phyloP scores from a whole-genome alignment of 352 stramenopile genomes.

The Phytopythium cucurbitacearum region DNA sequence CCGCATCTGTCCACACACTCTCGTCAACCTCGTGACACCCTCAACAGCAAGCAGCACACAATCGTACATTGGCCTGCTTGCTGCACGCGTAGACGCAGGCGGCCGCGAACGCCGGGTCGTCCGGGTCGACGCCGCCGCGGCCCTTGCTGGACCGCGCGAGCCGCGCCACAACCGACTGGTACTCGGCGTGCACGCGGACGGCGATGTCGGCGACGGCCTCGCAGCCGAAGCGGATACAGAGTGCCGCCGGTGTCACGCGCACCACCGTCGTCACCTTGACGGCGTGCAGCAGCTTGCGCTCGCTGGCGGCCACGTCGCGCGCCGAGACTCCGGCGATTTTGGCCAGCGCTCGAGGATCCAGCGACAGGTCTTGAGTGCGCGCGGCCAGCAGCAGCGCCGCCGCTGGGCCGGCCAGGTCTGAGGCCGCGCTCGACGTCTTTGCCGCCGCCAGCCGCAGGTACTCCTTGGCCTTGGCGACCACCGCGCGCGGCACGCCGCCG shows the following conservation, averaged over 20 bases:
- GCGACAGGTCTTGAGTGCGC: conserved; percentile 35
- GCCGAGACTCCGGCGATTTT: conserved; percentile 33
- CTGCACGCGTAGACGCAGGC: conserved; percentile 64
- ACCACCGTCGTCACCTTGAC: conserved; percentile 43
- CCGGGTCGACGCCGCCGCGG: conserved; percentile 26
- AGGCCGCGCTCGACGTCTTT: conserved; percentile 27
- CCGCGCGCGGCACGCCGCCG: conserved; percentile 43
- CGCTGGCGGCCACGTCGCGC: conserved; percentile 36
- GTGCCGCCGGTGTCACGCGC: conserved; percentile 37
- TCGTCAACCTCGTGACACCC: not conserved
- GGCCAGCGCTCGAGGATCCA: conserved; percentile 42
- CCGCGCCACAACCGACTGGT: conserved; percentile 16
- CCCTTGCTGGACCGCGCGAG: conserved; percentile 13
- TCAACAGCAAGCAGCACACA: not conserved
- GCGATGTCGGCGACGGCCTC: conserved; percentile 61
- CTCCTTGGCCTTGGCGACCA: conserved; percentile 48
- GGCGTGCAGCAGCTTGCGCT: conserved; percentile 48
- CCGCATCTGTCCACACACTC: conserved; percentile 27
- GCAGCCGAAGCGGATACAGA: conserved; percentile 76
- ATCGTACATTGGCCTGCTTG: conserved; percentile 50
- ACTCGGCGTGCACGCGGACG: conserved; percentile 49
- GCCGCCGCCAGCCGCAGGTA: conserved; percentile 44
- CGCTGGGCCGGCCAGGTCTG: conserved; percentile 41
- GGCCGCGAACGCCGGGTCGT: conserved; percentile 52
- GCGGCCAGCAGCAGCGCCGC: conserved; percentile 64